phyloP scores from a whole-genome alignment of 257 asterid species.

The Lithospermum erythrorhizon region DNA sequence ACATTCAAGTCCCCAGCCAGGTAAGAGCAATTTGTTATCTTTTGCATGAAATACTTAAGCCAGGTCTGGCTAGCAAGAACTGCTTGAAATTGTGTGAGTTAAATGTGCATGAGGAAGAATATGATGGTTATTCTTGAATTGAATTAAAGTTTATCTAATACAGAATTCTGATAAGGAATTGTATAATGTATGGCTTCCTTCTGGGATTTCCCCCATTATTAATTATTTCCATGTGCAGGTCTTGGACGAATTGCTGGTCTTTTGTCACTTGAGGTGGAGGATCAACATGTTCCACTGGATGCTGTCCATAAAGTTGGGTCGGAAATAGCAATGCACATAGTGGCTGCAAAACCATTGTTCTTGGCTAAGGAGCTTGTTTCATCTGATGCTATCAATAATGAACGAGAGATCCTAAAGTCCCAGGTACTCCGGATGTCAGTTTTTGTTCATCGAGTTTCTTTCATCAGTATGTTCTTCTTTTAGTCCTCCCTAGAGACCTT shows the following conservation, averaged over 20 bases:
- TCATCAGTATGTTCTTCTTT: neutral
- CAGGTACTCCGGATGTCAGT: conserved; percentile 41
- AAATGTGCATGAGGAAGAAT: neutral
- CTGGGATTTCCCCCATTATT: conserved; percentile 1
- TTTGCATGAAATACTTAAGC: no score
- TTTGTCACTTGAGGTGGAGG: conserved; percentile 82
- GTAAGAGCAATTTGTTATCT: conserved; percentile 18
- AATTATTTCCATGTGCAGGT: conserved; percentile 34
- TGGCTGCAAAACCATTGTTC: conserved; percentile 87
- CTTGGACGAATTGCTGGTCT: conserved; percentile 87
- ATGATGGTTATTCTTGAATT: neutral
- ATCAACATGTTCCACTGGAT: conserved; percentile 48
- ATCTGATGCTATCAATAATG: conserved; percentile 59
- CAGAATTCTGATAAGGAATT: neutral
- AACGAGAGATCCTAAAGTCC: conserved; percentile 81
- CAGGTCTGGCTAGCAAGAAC: no score
- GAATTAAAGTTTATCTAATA: neutral
- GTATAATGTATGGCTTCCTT: no score
- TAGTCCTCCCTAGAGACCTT: neutral
- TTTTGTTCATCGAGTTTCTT: no score
- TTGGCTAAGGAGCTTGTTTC: conserved; percentile 70
- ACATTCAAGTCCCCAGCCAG: conserved; percentile 85
- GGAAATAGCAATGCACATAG: conserved; percentile 92
- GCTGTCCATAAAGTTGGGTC: conserved; percentile 78
- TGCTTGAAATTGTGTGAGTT: neutral